These are phyloP conservation scores for Seminavis robusta DNA, from an alignment of 108 stramenopile genomes.

Conservation along the genomic window DNA sequence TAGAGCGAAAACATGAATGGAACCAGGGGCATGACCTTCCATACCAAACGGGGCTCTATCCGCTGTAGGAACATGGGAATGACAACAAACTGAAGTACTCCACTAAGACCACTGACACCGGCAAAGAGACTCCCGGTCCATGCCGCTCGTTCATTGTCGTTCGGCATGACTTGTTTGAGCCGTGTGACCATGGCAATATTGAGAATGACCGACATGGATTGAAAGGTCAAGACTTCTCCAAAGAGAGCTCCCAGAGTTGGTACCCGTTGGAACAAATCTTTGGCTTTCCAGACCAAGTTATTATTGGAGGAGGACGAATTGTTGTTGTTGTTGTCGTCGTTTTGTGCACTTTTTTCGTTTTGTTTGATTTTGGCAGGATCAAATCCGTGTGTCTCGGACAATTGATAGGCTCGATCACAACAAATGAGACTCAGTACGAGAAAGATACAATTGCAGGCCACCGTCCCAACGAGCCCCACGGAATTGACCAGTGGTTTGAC, in stretches of 20 bases:
- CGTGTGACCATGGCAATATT: slow-evolving; percentile 70
- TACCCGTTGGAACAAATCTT: slow-evolving; percentile 61
- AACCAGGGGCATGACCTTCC: slow-evolving; percentile 61
- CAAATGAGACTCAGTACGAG: slow-evolving; percentile 32
- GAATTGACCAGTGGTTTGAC: slow-evolving; percentile 35
- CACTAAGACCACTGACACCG: slow-evolving; percentile 51
- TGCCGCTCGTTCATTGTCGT: slow-evolving; percentile 67
- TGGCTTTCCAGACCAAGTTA: slow-evolving; percentile 19
- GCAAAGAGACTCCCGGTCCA: slow-evolving; percentile 82
- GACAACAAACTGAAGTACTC: slow-evolving; percentile 66
- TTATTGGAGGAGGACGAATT: neutral
- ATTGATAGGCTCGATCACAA: slow-evolving; percentile 39
- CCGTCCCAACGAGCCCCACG: slow-evolving; percentile 50
- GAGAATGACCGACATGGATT: slow-evolving; percentile 72
- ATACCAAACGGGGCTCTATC: slow-evolving; percentile 57
- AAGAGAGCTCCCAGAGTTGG: slow-evolving; percentile 79
- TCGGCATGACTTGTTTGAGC: slow-evolving; percentile 48
- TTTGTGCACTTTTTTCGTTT: slow-evolving; percentile 10
- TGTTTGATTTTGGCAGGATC: slow-evolving; percentile 34
- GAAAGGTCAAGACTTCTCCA: slow-evolving; percentile 78
- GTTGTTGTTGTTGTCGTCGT: neutral
- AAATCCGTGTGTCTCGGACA: slow-evolving; percentile 56
- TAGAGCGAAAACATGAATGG: slow-evolving; percentile 20
- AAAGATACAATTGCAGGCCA: slow-evolving; percentile 44
- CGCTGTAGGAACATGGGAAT: slow-evolving; percentile 48